Conservation (phyloP, 1,284 basidiomycete species). For the Moesziomyces aphidis region DNA sequence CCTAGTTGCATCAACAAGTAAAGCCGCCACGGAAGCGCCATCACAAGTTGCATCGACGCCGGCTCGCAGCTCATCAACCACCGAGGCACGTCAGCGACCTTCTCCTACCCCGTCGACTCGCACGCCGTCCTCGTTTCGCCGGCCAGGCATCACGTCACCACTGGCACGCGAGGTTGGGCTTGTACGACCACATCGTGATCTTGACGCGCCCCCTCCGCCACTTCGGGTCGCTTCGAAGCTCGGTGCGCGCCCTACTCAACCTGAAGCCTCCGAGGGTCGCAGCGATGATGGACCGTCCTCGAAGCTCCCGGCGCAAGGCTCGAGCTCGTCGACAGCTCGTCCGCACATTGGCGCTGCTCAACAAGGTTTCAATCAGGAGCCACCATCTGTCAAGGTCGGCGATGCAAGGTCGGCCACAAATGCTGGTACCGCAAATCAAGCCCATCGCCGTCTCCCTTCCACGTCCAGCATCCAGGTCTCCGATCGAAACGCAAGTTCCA, state of each 20-base stretch:
- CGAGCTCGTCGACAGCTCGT: background rate
- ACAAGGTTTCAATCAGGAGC: background rate
- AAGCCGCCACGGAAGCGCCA: background rate
- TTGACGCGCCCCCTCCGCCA: slow-evolving; percentile 41
- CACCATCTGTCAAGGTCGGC: background rate
- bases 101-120: slow-evolving; percentile 1
- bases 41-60: background rate
- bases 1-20: background rate
- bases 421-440: background rate
- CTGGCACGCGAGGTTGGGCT: slow-evolving; percentile 17
- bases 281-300: background rate
- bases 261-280: background rate
- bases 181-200: slow-evolving; percentile 22
- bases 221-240: slow-evolving; percentile 41
- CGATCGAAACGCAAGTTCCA: background rate
- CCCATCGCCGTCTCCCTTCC: background rate
- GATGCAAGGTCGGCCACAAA: background rate
- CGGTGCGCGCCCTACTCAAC: slow-evolving; percentile 3
- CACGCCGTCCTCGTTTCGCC: slow-evolving; percentile 10
- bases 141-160: slow-evolving; percentile 24
- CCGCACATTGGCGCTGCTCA: background rate
- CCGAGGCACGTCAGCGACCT: background rate
- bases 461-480: background rate
- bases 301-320: background rate
- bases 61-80: background rate